These are phyloP conservation scores for Cicer arietinum DNA, from an alignment of 306 rosid species.

Conservation along the genomic window DNA sequence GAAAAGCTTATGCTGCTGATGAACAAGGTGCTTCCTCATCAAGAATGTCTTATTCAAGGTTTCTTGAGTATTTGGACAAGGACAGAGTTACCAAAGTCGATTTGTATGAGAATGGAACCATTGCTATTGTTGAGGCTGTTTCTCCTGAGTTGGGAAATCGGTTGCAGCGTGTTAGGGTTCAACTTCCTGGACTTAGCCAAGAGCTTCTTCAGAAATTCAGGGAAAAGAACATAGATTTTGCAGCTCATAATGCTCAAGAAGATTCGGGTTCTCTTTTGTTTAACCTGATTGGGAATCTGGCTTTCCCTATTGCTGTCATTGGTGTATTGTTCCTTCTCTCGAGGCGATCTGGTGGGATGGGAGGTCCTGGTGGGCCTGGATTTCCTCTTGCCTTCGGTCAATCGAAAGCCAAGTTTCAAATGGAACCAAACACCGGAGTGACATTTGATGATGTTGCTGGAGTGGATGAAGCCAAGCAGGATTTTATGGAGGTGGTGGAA, in stretches of 20 bases:
- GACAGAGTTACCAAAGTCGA: conserved; percentile 93
- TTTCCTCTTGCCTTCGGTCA: conserved; percentile 91
- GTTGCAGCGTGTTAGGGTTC: conserved; percentile 89
- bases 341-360: conserved; percentile 97
- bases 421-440: conserved; percentile 99
- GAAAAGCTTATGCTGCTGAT: conserved; percentile 89
- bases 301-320: conserved; percentile 86
- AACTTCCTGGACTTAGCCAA: conserved; percentile 95
- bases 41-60: conserved; percentile 99
- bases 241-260: conserved; percentile 97
- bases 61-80: conserved; percentile 92
- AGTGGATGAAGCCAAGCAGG: conserved; percentile 99
- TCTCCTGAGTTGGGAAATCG: conserved; percentile 96
- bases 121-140: conserved; percentile 95
- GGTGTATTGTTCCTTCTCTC: conserved; percentile 95
- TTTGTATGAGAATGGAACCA: conserved; percentile 92
- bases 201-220: conserved; percentile 98
- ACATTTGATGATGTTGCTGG: conserved; percentile 99
- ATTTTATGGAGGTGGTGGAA: conserved; percentile 98
- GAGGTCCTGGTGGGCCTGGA: conserved; percentile 99
- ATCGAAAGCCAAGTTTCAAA: conserved; percentile 99
- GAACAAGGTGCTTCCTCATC: conserved; percentile 98
- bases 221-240: conserved; percentile 96
- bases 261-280: conserved; percentile 89
- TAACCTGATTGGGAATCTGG: conserved; percentile 92